Conservation (phyloP, 2,329 filamentous ascomycete species). For the Hirsutella minnesotensis region DNA sequence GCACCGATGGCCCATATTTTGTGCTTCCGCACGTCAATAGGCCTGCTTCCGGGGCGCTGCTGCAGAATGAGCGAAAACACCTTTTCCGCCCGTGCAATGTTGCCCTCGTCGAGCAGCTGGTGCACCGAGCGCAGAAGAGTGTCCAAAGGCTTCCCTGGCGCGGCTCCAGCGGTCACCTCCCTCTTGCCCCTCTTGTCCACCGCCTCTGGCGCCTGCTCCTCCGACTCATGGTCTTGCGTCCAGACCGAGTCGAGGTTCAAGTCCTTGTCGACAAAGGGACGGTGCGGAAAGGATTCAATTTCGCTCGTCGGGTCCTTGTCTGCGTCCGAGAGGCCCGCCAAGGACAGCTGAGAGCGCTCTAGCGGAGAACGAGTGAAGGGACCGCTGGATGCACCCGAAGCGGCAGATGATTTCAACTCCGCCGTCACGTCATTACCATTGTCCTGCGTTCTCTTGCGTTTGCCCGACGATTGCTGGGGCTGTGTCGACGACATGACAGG, state of each 20-base stretch:
- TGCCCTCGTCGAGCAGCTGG: conserved; percentile 56
- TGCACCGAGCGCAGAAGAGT: conserved; percentile 61
- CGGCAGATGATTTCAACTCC: conserved; percentile 7
- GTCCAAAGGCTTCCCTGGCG: conserved; percentile 40
- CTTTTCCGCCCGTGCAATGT: conserved; percentile 59
- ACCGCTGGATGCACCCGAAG: conserved; percentile 31
- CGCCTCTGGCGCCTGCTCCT: neutral
- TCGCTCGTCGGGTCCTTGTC: conserved; percentile 29
- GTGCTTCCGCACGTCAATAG: conserved; percentile 56
- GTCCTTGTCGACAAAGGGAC: conserved; percentile 12
- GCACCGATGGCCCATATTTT: conserved; percentile 75
- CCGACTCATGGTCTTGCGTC: neutral
- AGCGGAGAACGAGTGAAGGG: conserved; percentile 41
- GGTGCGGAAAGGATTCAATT: conserved; percentile 39
- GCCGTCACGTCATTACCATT: neutral
- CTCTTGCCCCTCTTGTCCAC: conserved; percentile 35
- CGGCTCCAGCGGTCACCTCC: neutral
- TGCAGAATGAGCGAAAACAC: conserved; percentile 66
- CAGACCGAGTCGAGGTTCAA: neutral
- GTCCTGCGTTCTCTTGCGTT: neutral
- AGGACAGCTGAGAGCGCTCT: conserved; percentile 38
- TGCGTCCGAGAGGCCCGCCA: conserved; percentile 39
- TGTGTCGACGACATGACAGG: neutral
- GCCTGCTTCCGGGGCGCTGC: conserved; percentile 24
- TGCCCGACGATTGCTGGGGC: neutral